Conservation (phyloP, 768 basidiomycete species). For the Gloeopeniophorella convolvens region DNA sequence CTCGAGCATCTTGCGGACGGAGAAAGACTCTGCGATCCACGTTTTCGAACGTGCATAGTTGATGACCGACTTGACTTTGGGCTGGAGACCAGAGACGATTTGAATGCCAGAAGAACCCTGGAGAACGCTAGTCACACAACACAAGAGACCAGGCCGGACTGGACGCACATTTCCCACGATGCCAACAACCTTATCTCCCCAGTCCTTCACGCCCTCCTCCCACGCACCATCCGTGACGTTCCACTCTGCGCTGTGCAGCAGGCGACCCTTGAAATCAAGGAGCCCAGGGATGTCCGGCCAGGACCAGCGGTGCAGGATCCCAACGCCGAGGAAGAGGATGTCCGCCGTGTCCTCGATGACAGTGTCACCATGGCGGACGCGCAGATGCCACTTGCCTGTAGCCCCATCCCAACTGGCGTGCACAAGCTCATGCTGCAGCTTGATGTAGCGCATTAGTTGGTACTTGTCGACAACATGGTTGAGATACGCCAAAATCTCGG, state of each 20-base stretch:
- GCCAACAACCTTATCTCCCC: constrained; percentile 22
- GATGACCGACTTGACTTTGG: constrained; percentile 14
- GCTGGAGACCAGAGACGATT: constrained; percentile 24
- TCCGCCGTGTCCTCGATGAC: constrained; percentile 24
- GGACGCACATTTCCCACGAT: constrained; percentile 23
- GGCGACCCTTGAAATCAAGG: constrained; percentile 28
- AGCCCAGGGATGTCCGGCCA: constrained; percentile 35
- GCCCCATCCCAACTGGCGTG: constrained; percentile 45
- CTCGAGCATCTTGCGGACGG: constrained; percentile 11
- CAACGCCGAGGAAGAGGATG: constrained; percentile 30
- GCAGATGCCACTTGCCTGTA: constrained; percentile 51
- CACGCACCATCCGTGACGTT: not conserved
- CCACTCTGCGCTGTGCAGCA: constrained; percentile 35
- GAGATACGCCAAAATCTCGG: constrained; percentile 52
- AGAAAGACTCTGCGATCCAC: constrained; percentile 17
- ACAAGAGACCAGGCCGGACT: not conserved
- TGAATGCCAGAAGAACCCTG: constrained; percentile 24
- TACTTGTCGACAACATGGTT: constrained; percentile 49
- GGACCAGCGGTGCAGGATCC: constrained; percentile 34
- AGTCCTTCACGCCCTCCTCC: constrained; percentile 19
- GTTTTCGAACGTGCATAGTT: constrained; percentile 25
- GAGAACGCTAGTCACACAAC: not conserved
- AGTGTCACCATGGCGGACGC: constrained; percentile 29
- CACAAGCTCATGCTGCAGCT: constrained; percentile 47
- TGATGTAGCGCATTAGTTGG: constrained; percentile 45